These are phyloP conservation scores for Cladosporium sp. DNA, from an alignment of 2,329 filamentous ascomycete genomes.

Conservation along the genomic window DNA sequence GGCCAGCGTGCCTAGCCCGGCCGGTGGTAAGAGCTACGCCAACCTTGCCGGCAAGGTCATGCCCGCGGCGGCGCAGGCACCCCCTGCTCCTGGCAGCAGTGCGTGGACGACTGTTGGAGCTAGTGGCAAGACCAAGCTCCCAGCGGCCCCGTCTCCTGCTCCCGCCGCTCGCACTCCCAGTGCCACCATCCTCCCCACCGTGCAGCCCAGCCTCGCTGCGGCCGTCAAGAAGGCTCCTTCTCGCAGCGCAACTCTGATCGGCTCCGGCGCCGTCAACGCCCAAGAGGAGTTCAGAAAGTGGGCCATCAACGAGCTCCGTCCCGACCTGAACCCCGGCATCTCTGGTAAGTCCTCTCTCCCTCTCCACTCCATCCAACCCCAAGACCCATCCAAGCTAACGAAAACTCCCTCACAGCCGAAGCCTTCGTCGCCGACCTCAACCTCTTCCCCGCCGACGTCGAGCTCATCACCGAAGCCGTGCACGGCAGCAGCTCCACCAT, in stretches of 20 bases:
- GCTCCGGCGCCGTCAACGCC: constrained; percentile 56
- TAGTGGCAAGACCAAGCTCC: constrained; percentile 82
- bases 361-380: background rate
- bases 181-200: constrained; percentile 36
- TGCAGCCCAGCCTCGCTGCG: constrained; percentile 28
- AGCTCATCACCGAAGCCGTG: constrained; percentile 84
- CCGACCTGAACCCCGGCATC: constrained; percentile 66
- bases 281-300: constrained; percentile 94
- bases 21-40: constrained; percentile 80
- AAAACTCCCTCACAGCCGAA: constrained; percentile 54
- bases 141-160: constrained; percentile 50
- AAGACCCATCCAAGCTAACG: constrained; percentile 30
- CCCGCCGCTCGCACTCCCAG: constrained; percentile 46
- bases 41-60: constrained; percentile 81
- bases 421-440: constrained; percentile 74
- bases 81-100: constrained; percentile 40
- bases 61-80: constrained; percentile 33
- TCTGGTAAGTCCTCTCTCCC: constrained; percentile 52
- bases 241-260: constrained; percentile 52
- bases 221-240: constrained; percentile 36
- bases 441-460: constrained; percentile 69
- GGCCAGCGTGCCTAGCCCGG: constrained; percentile 39
- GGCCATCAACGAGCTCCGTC: constrained; percentile 73
- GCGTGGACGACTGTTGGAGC: constrained; percentile 96
- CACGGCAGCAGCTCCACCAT: constrained; percentile 84